Conservation (phyloP, 139 green algal genomes). For the Auxenochlorella pyrenoidosa region DNA sequence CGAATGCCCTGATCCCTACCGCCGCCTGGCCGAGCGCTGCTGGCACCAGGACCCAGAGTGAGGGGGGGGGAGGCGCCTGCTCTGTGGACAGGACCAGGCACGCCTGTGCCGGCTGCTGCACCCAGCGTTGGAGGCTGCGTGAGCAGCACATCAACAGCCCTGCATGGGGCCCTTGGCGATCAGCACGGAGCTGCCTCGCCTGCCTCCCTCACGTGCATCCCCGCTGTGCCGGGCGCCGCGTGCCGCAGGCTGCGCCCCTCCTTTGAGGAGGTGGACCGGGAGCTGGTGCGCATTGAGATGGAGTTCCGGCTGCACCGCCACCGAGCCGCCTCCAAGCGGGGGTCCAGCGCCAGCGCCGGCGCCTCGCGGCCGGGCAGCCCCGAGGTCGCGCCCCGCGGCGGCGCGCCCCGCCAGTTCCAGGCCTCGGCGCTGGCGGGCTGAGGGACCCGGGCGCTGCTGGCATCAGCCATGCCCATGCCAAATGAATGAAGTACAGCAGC, state of each 20-base stretch:
- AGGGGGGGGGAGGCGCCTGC: no score
- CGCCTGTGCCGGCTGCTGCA: no score
- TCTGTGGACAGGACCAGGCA: no score
- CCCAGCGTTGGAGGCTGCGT: no score
- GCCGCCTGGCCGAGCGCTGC: slow-evolving; percentile 42
- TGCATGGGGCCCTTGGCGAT: no score
- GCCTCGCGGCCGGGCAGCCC: slow-evolving; percentile 18
- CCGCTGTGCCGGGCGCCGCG: neutral
- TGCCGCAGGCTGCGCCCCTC: slow-evolving; percentile 1
- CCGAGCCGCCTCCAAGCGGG: slow-evolving; percentile 24
- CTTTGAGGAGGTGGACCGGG: slow-evolving; percentile 16
- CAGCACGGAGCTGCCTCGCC: no score
- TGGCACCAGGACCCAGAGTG: slow-evolving; percentile 43
- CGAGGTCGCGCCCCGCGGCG: neutral
- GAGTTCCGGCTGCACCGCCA: slow-evolving; percentile 32
- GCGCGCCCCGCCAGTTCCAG: neutral
- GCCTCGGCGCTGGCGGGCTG: neutral
- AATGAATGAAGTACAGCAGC: neutral
- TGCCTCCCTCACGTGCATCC: neutral
- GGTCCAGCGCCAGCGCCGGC: neutral
- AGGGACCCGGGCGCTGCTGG: neutral
- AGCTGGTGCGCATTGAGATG: slow-evolving; percentile 39
- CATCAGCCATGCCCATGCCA: neutral
- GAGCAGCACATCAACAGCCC: no score
- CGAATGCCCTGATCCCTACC: slow-evolving; percentile 32